These are phyloP conservation scores for Lasiodiplodia sp. DNA, from an alignment of 2,329 filamentous ascomycete genomes.

Conservation along the genomic window DNA sequence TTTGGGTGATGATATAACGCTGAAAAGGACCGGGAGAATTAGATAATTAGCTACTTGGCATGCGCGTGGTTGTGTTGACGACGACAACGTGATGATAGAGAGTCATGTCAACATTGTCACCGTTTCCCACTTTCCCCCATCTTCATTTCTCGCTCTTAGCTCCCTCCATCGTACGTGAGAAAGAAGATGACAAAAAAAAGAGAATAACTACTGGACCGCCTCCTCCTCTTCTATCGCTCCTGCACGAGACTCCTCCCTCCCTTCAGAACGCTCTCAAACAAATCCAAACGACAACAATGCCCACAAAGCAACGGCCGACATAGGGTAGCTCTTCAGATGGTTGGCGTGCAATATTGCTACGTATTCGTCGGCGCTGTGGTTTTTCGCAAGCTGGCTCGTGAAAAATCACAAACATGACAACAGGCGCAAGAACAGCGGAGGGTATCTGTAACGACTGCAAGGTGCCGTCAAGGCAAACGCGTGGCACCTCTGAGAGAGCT, in stretches of 20 bases:
- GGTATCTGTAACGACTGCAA: conserved; percentile 31
- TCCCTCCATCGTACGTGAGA: neutral
- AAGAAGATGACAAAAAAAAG: conserved; percentile 4
- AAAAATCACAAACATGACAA: conserved; percentile 5
- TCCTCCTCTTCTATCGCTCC: neutral
- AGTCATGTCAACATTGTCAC: conserved; percentile 18
- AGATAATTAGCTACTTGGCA: conserved; percentile 26
- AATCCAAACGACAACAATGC: conserved; percentile 21
- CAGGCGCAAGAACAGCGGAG: conserved; percentile 19
- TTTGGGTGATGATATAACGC: neutral
- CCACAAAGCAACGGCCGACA: neutral
- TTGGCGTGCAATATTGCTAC: conserved; percentile 21
- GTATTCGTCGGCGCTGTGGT: neutral
- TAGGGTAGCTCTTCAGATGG: conserved; percentile 4
- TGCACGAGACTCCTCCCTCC: neutral
- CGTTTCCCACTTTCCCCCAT: neutral
- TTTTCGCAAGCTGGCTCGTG: conserved; percentile 21
- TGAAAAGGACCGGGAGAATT: conserved; percentile 18
- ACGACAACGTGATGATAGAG: conserved; percentile 1
- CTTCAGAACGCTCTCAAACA: neutral
- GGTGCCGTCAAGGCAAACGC: conserved; percentile 18
- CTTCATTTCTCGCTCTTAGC: neutral
- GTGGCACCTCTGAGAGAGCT: conserved; percentile 24
- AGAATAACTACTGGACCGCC: neutral
- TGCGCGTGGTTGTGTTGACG: conserved; percentile 11